A percentile compares a stretch with the other conserved stretches of the same genome.
Evolutionary conservation across 2,329 filamentous ascomycete species (phyloP).

Genomic region (Daldinia sp.): DNA sequence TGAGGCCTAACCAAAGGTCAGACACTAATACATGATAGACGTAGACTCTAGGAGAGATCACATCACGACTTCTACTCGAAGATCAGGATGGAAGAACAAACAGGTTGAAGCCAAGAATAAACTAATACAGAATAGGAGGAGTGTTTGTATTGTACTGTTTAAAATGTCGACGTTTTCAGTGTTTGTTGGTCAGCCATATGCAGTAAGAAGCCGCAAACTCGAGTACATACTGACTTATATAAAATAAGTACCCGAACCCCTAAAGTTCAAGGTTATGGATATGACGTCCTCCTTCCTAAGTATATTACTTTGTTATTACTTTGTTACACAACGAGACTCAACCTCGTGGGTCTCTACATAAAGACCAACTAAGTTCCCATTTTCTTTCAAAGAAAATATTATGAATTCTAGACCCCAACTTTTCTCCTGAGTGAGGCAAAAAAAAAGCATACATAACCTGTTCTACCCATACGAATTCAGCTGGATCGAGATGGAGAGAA

Average conservation of each 20-base stretch:
- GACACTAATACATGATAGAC: constrained; percentile 16
- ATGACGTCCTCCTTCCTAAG: constrained; percentile 18
- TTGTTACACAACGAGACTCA: constrained; percentile 21
- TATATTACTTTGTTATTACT: constrained; percentile 9
- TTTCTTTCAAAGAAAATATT: neutral
- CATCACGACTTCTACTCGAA: neutral
- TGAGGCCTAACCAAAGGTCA: constrained; percentile 33
- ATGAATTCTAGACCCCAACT: neutral
- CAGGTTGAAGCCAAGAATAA: constrained; percentile 2
- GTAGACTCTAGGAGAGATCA: neutral
- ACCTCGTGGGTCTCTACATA: neutral
- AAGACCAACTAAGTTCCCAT: constrained; percentile 8
- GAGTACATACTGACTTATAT: neutral
- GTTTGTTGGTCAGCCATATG: constrained; percentile 2
- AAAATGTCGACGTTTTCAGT: neutral
- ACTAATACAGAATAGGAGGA: neutral
- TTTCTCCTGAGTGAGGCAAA: constrained; percentile 8
- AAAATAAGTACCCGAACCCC: neutral
- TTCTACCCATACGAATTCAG: neutral
- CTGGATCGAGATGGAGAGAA: constrained; percentile 13
- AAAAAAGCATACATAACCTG: neutral
- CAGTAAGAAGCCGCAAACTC: neutral
- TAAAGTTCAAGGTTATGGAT: neutral
- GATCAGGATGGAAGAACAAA: constrained; percentile 22
- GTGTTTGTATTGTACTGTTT: constrained; percentile 2